Conservation (phyloP, 352 stramenopile species). For the Globisporangium okanoganense region DNA sequence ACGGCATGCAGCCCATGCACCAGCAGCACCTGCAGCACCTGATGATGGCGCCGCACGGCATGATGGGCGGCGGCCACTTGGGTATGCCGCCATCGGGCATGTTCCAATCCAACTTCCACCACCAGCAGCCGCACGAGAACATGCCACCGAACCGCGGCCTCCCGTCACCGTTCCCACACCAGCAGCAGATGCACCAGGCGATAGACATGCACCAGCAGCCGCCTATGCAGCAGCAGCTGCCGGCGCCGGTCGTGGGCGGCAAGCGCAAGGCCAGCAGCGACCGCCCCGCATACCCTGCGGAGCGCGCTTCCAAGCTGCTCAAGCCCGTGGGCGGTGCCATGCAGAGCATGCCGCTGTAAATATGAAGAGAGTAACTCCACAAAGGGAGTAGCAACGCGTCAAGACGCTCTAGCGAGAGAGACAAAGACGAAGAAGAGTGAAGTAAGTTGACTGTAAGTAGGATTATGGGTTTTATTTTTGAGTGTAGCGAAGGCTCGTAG, state of each 20-base stretch:
- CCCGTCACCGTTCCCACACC: constrained; percentile 46
- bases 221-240: constrained; percentile 38
- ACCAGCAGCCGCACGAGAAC: constrained; percentile 16
- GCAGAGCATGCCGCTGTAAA: constrained; percentile 10
- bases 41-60: constrained; percentile 23
- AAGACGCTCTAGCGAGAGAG: constrained; percentile 1
- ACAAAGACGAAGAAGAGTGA: not conserved
- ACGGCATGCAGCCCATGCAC: constrained; percentile 23
- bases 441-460: constrained; percentile 2
- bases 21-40: constrained; percentile 20
- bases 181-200: constrained; percentile 36
- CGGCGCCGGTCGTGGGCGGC: constrained; percentile 22
- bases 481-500: not conserved
- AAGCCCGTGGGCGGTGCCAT: constrained; percentile 17
- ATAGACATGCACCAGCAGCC: constrained; percentile 23
- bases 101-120: constrained; percentile 19
- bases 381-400: constrained; percentile 5
- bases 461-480: constrained; percentile 1
- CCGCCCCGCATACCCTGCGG: constrained; percentile 13
- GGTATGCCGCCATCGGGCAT: constrained; percentile 20
- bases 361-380: not conserved
- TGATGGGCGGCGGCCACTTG: constrained; percentile 13
- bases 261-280: constrained; percentile 46
- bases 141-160: constrained; percentile 26
- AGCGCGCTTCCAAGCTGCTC: constrained; percentile 21